Evolutionary conservation across 352 stramenopile species (phyloP).

Genomic region (Globisporangium camurandrum): DNA sequence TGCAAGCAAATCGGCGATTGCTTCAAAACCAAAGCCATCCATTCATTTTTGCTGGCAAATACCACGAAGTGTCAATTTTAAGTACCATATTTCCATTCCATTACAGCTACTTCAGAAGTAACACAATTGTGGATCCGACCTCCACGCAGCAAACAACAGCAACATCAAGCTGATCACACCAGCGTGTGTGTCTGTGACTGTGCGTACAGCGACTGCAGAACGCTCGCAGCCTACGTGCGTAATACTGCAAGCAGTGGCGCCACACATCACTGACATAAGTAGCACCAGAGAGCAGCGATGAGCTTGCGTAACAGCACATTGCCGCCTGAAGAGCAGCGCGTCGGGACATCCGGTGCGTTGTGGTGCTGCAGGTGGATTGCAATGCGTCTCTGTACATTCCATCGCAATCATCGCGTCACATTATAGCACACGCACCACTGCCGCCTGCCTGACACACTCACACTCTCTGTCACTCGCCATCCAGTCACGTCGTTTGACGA

Average conservation of each 20-base stretch:
- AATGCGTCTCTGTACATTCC: no score
- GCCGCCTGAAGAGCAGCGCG: constrained; percentile 10
- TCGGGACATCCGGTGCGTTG: constrained; percentile 11
- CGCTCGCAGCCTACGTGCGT: no score
- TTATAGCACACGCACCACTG: background rate
- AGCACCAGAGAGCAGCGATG: constrained; percentile 9
- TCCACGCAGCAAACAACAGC: no score
- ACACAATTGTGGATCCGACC: no score
- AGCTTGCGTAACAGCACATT: background rate
- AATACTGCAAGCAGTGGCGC: constrained; percentile 5
- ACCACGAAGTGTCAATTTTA: no score
- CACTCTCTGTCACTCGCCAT: constrained; percentile 1
- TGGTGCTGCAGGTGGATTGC: no score
- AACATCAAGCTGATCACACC: no score
- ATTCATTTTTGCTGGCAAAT: no score
- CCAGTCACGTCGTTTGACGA: constrained; percentile 58
- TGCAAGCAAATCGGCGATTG: background rate
- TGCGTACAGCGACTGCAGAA: no score
- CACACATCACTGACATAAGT: constrained; percentile 1
- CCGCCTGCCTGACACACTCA: background rate
- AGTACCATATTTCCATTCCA: no score
- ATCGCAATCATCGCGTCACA: background rate
- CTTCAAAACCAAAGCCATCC: background rate
- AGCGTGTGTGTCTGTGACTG: no score
- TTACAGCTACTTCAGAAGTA: no score